Conservation (phyloP, 805 yeast species). For the Torulaspora franciscae region DNA sequence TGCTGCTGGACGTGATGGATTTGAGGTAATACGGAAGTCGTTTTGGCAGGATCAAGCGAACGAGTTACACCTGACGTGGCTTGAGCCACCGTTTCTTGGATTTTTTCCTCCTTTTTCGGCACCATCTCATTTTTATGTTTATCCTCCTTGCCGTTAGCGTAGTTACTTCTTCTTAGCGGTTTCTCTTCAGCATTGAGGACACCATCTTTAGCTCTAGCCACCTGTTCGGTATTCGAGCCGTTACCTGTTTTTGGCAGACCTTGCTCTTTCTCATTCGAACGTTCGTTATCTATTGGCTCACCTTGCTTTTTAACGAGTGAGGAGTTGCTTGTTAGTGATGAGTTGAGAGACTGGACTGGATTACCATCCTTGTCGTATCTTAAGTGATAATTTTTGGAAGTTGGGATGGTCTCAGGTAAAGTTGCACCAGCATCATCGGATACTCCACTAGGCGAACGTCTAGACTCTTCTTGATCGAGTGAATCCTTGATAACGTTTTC, state of each 20-base stretch:
- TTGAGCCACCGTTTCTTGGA: background rate
- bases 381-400: constrained; percentile 29
- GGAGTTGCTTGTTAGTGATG: constrained; percentile 7
- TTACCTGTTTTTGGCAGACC: background rate
- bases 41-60: constrained; percentile 3
- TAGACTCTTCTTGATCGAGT: background rate
- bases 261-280: background rate
- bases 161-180: background rate
- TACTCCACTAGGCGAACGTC: constrained; percentile 4
- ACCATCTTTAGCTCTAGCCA: background rate
- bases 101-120: background rate
- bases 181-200: background rate
- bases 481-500: background rate
- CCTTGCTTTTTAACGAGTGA: background rate
- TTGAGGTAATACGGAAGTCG: background rate
- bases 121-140: background rate
- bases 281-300: background rate
- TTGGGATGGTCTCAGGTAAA: constrained; percentile 33
- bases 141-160: background rate
- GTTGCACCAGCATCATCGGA: constrained; percentile 33
- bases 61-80: background rate
- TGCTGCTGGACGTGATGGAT: background rate
- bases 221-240: too few relatives aligned
- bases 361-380: constrained; percentile 18
- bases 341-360: constrained; percentile 5